These are phyloP conservation scores for Lachancea lanzarotensis DNA, from an alignment of 805 yeast genomes.

Conservation along the genomic window DNA sequence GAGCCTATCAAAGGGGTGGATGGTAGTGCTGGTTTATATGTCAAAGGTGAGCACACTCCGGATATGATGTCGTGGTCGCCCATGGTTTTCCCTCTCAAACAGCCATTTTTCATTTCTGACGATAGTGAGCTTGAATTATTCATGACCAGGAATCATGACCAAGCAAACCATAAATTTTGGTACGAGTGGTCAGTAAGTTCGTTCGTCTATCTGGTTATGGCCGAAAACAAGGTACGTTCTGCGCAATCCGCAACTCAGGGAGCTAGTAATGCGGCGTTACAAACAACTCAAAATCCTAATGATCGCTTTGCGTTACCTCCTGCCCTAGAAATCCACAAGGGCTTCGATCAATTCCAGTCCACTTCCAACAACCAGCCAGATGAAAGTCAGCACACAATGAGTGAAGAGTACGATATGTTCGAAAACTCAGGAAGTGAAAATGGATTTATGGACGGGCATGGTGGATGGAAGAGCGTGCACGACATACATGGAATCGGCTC, in stretches of 20 bases:
- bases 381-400: neutral
- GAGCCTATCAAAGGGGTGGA: constrained; percentile 7
- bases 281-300: neutral
- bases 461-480: constrained; percentile 29
- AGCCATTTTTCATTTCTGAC: constrained; percentile 47
- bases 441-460: constrained; percentile 13
- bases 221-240: constrained; percentile 15
- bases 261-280: neutral
- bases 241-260: neutral
- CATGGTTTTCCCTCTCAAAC: constrained; percentile 51
- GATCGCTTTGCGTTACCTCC: constrained; percentile 2
- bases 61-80: constrained; percentile 65
- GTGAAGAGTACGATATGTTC: constrained; percentile 7
- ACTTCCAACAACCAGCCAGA: neutral
- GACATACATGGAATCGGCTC: constrained; percentile 24
- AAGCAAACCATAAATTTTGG: constrained; percentile 44
- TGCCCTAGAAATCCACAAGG: constrained; percentile 4
- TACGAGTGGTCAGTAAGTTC: constrained; percentile 61
- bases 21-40: neutral
- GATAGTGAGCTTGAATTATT: constrained; percentile 49
- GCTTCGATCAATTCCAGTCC: constrained; percentile 8
- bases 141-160: constrained; percentile 39
- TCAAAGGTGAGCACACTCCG: constrained; percentile 31
- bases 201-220: constrained; percentile 38
- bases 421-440: constrained; percentile 1